These are phyloP conservation scores for Domatiomyces catenatus DNA, from an alignment of 2,329 filamentous ascomycete species.

Conservation along the genomic window DNA sequence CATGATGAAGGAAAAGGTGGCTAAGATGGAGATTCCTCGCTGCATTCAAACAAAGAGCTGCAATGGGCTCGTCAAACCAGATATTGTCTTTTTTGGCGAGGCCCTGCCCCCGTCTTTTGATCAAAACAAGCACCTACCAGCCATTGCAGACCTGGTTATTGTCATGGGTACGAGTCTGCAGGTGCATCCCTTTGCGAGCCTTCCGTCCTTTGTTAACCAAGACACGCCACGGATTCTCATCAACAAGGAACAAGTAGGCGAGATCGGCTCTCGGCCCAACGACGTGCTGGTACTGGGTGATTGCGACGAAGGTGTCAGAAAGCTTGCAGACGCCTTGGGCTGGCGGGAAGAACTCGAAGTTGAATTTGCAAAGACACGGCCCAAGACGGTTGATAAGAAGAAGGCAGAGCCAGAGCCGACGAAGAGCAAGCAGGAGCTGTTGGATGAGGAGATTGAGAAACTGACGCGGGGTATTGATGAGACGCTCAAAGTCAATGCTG, in stretches of 20 bases:
- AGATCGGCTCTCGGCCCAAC: constrained; percentile 59
- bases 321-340: constrained; percentile 62
- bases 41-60: constrained; percentile 51
- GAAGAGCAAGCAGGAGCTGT: constrained; percentile 38
- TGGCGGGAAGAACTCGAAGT: constrained; percentile 73
- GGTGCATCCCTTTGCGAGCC: constrained; percentile 75
- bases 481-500: constrained; percentile 30
- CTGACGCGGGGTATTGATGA: constrained; percentile 44
- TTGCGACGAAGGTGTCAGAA: constrained; percentile 67
- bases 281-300: constrained; percentile 73
- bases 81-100: constrained; percentile 91
- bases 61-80: constrained; percentile 71
- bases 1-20: constrained; percentile 56
- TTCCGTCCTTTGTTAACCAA: constrained; percentile 50
- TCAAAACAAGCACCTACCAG: constrained; percentile 38
- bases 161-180: constrained; percentile 77
- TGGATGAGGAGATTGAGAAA: constrained; percentile 43
- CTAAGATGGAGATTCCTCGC: constrained; percentile 50
- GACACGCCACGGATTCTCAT: constrained; percentile 64
- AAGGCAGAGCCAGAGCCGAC: constrained; percentile 21
- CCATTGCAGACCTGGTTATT: constrained; percentile 59
- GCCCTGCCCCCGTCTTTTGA: constrained; percentile 52
- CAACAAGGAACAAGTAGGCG: constrained; percentile 72
- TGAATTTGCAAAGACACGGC: constrained; percentile 55
- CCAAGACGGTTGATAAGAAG: constrained; percentile 41